Base-by-base conservation (phyloP, 225 moss, liverwort and hornwort species). In the Anthoceros angustus region DNA sequence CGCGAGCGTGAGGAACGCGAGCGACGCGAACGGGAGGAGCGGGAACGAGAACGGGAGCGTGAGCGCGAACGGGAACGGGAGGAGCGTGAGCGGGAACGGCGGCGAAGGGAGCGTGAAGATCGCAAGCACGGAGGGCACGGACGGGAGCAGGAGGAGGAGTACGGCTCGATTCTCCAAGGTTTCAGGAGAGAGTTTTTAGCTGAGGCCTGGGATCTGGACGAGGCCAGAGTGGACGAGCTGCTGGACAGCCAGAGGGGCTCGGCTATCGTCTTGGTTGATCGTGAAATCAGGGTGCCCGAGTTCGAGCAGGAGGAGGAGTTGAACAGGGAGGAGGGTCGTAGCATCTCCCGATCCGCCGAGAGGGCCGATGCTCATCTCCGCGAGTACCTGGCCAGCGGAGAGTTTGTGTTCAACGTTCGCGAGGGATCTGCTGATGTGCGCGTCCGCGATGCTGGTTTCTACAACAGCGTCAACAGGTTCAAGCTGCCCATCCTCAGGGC, bases 401-500 rank as follows among this genome's bases (percentile, higher is more conserved):
- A 55, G 15, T 55, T 55, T n/a, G 55, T 55, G n/a, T 55, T 18
- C 55, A 55, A 55, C 55, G 55, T 55, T 18, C 55, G 55, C 18
- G n/a, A 55, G 5, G n/a, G 55, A 18, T 18, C 55, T 55, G n/a
- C 55, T 15, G 55, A 55, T 23, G 15, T 55, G 15, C 18, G 18
- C 5, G 55, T 55, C 15, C n/a, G 23, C 7, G 55, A 55, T 7
- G 55, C 55, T 15, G 55, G 55, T 7, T 15, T 9, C n/a, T 18
- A 18, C 55, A 55, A 18, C 55, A 3, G 18, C n/a, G 55, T 55
- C 18, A 55, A 55, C 55, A 55, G 6, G 55, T 9, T 55, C 6
- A 55, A 55, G 55, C 55, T 55, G n/a, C 55, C 55, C 7, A 23
- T 55, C 14, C 55, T 55, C 7, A 5, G 14, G 55, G 8, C 18